A percentile compares a stretch with the other conserved stretches of the same genome.
Evolutionary conservation across 257 asterid species (phyloP).

Genomic region (Galeopsis tetrahit): DNA sequence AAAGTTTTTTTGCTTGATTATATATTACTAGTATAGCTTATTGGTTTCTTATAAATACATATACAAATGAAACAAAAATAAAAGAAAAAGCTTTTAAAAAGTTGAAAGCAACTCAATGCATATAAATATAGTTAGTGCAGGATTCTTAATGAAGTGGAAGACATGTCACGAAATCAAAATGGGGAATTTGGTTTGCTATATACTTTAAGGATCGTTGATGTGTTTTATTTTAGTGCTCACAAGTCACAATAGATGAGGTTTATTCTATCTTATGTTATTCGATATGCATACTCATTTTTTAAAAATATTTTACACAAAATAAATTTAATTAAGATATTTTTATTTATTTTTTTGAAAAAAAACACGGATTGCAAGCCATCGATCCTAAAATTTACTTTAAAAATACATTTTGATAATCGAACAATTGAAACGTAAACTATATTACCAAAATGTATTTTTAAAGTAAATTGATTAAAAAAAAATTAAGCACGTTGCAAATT

Average conservation of each 20-base stretch:
- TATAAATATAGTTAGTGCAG: conserved; percentile 12
- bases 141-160: conserved; percentile 24
- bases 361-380: no score
- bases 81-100: conserved; percentile 9
- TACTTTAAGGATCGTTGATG: conserved; percentile 25
- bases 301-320: no score
- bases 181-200: conserved; percentile 17
- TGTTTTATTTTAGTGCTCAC: conserved; percentile 14
- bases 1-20: background rate
- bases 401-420: no score
- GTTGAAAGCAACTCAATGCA: conserved; percentile 31
- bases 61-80: background rate
- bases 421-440: no score
- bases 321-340: no score
- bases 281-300: no score
- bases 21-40: conserved; percentile 4
- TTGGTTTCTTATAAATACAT: conserved; percentile 30
- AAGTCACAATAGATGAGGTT: background rate
- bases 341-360: no score
- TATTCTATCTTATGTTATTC: conserved; percentile 7
- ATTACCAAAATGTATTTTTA: no score
- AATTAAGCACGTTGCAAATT: no score
- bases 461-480: no score
- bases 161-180: conserved; percentile 32
- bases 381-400: no score